Conservation (phyloP, 805 yeast genomes). For the Candida boidinii region DNA sequence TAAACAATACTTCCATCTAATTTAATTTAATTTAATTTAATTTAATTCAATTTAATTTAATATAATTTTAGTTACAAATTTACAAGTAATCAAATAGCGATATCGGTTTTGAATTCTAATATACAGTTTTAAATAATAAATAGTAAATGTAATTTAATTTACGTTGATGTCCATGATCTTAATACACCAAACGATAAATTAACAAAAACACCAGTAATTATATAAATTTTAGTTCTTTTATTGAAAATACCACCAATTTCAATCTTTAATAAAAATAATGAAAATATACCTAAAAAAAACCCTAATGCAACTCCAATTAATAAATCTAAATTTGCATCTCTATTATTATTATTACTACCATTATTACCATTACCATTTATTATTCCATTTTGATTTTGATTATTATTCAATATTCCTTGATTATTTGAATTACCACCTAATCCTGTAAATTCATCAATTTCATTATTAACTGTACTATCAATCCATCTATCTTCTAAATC, state of each 20-base stretch:
- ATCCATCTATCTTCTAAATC: constrained; percentile 85
- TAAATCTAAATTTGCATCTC: constrained; percentile 48
- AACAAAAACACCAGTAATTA: constrained; percentile 60
- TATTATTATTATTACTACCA: constrained; percentile 21
- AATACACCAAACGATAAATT: constrained; percentile 62
- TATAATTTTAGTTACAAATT: background rate
- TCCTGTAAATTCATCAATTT: constrained; percentile 33
- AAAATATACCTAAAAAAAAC: constrained; percentile 63
- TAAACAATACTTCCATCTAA: too few species aligned
- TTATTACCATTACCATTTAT: background rate
- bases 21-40: too few species aligned
- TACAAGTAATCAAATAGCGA: background rate
- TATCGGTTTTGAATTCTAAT: background rate
- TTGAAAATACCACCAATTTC: constrained; percentile 48
- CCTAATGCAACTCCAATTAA: constrained; percentile 68
- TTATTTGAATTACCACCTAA: background rate
- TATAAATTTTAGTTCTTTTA: constrained; percentile 56
- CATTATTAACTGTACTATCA: constrained; percentile 59
- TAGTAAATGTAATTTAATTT: background rate
- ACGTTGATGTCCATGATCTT: constrained; percentile 31
- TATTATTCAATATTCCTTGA: too few species aligned
- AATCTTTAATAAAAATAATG: constrained; percentile 53
- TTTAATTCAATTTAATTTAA: too few species aligned
- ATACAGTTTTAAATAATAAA: background rate
- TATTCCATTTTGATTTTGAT: too few species aligned